Base-by-base conservation (phyloP, 1,284 basidiomycete species). In the Meripilus lineatus region DNA sequence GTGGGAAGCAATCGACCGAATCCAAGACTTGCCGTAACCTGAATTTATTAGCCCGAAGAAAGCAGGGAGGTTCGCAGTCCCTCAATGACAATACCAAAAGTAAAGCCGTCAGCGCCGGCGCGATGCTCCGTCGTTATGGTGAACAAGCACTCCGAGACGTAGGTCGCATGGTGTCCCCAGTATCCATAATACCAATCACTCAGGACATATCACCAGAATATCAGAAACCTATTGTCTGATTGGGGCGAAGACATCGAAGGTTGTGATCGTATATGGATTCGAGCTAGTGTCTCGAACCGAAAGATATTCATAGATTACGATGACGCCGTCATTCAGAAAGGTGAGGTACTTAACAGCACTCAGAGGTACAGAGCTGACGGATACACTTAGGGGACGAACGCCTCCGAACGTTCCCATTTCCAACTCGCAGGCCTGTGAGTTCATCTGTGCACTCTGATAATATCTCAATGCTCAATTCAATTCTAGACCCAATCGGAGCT, bases 31-130 rank as follows among this genome's bases (percentile, higher is more conserved):
- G n/a, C 10, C 8, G 8, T 11, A 25, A 24, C 8, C 46, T 47
- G 3, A 47, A 26, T 10, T 30, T 10, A n/a, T 10, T 42, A 96
- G 93, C 96, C 32, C 89, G 96, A 54, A 77, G 90, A 52, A 99
- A 99, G 65, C 96, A 99, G 70, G 96, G 96, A 64, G 96, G 96
- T 1, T 88, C 90, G 0, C 96, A 99, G 66, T 84, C 84, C 1
- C 58, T 88, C 2, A 96, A 98, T 57, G 96, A 99, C 63, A 91
- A 93, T 45, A 77, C 91, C 3, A 95, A 95, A 63, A 91, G 90
- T 5, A 81, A 83, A 47, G 96, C 96, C 0, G 90, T 93, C 58
- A 95, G 92, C 64, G 94, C 94, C 10, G 96, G 96, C 63, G 96
- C 96, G 1, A 81, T 82, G 68, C 75, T 99, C 14, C 87, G 96